Base-by-base conservation (phyloP, 2,329 filamentous ascomycete genomes). In the Dactylellina cionopaga region DNA sequence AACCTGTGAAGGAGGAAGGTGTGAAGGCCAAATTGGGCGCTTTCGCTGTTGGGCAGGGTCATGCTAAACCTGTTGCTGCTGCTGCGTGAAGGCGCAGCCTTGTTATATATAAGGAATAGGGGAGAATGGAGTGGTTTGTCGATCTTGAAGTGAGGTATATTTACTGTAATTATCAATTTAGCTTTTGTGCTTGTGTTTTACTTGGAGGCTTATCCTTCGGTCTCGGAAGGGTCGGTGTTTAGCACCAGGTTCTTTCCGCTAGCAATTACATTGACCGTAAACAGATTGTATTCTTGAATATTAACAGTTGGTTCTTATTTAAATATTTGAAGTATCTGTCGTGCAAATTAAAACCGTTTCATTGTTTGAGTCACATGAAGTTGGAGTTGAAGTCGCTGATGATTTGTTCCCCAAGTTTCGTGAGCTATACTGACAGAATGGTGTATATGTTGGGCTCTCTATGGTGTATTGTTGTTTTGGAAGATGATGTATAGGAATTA, bases 1-100 rank as follows among this genome's bases (percentile, higher is more conserved):
- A 82, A 44, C 83, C 88, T 54, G 83, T 89, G 70, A 88, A 81
- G 46, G 81, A 82, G 77, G 80, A 82, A 77, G 39, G 43, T 25
- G 3, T 27, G 1, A 27, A 31, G 13, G 25, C 35, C 4, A 51
- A 33, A 22, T 22, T 35, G 24, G 58, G 58, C 9, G 43, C 29
- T 5, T 71, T 71, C 19, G 58, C 58, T 39, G 56, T 47, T n/a
- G 66, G 66, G 13, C 66, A 71, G 25, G 58, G 49, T 24, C 64
- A 71, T 29, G 33, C 35, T 5, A 63, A 71, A 33, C 51, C 66
- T 2, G 39, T 63, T 35, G 58, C 66, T 29, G 49, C 58, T 17
- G 43, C 51, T 19, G 58, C 51, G 11, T 71, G 37, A 51, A 4
- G 1, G 29, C n/a, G n/a, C n/a, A n/a, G n/a, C n/a, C n/a, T n/a